Evolutionary conservation across 2,329 filamentous ascomycete genomes (phyloP), one percentile per base, ranked within the genome.

Genomic region (Ophiostoma sp.): DNA sequence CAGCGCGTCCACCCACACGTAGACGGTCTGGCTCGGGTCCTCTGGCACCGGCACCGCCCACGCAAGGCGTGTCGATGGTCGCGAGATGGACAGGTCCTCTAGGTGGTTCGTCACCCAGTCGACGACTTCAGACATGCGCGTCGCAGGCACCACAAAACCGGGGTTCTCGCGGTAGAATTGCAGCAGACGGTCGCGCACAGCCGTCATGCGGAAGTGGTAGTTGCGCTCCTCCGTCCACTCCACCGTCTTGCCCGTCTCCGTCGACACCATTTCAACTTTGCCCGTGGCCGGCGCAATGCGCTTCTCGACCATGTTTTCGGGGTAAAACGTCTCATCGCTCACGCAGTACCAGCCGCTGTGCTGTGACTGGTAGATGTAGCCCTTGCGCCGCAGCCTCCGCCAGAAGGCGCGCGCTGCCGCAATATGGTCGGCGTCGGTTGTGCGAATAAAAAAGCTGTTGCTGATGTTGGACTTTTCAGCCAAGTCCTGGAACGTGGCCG

Each of bases 321-420:
- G 92, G 76, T 97, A 98, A 78, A 96, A 99, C 52, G 94, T 94
- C 82, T 99, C 95, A 77, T 99, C 95, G 76, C 91, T 93, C 67
- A 99, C 89, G 68, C 91, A 95, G 77, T 99, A 99, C 95, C 95
- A 99, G 1, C 95, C 95, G 76, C 92, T 87, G 74, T 98, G 95
- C 73, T 90, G 92, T 11, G 87, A 87, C 74, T 90, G 87, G 78
- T 97, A 97, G 67, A 98, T 89, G 70, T 90, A 88, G 8, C 90
- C 89, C 64, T 85, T 83, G 67, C 93, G 87, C 74, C 89, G 84
- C 69, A 99, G 82, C 76, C 93, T 83, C 72, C 86, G 83, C 95
- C 95, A 99, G 74, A 96, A 93, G 76, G 95, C 89, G 74, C 93
- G 86, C 58, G 99, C 95, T 1, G 92, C 92, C 52, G 91, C 87